A percentile compares a stretch with the other conserved stretches of the same genome.
Evolutionary conservation across 2,329 filamentous ascomycete species (phyloP).

Genomic region (Shiraia sp.): DNA sequence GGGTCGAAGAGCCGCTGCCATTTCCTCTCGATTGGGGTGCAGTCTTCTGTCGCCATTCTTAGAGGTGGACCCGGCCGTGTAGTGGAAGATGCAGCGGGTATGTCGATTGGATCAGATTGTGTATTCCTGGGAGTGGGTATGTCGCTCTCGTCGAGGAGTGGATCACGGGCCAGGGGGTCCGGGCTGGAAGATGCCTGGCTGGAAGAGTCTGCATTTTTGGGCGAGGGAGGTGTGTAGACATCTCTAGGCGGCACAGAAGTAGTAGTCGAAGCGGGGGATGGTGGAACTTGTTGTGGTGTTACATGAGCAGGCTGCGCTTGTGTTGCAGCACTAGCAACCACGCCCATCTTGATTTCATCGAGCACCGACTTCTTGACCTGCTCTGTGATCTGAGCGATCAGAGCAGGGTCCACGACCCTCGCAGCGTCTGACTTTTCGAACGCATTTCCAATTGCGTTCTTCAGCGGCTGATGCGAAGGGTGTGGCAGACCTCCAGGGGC

Average conservation of each 20-base stretch:
- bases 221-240: conserved; percentile 61
- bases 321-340: conserved; percentile 26
- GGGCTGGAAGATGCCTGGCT: conserved; percentile 42
- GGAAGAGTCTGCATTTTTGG: conserved; percentile 41
- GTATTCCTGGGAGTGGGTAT: conserved; percentile 33
- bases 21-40: conserved; percentile 62
- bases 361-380: conserved; percentile 54
- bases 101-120: conserved; percentile 29
- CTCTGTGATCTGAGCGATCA: conserved; percentile 66
- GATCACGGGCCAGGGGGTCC: conserved; percentile 34
- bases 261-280: conserved; percentile 51
- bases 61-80: conserved; percentile 30
- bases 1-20: conserved; percentile 78
- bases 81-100: conserved; percentile 23
- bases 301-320: conserved; percentile 35
- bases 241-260: conserved; percentile 53
- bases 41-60: conserved; percentile 42
- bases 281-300: conserved; percentile 43
- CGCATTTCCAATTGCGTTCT: conserved; percentile 61
- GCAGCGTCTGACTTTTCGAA: conserved; percentile 56
- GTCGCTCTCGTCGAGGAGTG: conserved; percentile 38
- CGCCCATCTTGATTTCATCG: conserved; percentile 53
- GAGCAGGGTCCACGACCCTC: conserved; percentile 60
- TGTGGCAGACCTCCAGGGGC: conserved; percentile 41
- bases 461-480: conserved; percentile 53